These are phyloP conservation scores for Phlebiopsis gigantea DNA, from an alignment of 768 basidiomycete species.

Conservation along the genomic window DNA sequence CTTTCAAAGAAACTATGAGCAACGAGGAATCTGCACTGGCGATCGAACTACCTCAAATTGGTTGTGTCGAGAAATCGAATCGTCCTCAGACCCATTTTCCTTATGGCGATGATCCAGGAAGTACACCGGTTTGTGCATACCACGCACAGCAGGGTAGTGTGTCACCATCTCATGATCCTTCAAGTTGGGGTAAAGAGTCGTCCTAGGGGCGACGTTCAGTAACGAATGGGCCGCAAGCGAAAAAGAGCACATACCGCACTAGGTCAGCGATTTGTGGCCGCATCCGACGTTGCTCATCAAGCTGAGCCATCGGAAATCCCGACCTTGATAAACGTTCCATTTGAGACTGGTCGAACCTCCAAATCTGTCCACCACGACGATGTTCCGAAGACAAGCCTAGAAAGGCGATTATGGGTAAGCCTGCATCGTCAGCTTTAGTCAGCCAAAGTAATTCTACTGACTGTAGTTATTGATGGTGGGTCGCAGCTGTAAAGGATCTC, in stretches of 20 bases:
- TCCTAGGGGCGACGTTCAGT: constrained; percentile 25
- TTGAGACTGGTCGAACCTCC: constrained; percentile 44
- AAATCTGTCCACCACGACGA: constrained; percentile 44
- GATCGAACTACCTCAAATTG: constrained; percentile 47
- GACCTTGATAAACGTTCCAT: constrained; percentile 65
- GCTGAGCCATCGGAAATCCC: constrained; percentile 60
- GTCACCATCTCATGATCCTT: constrained; percentile 51
- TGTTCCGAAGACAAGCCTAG: constrained; percentile 68
- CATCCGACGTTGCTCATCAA: constrained; percentile 74
- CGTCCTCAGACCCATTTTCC: constrained; percentile 53
- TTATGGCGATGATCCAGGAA: constrained; percentile 57
- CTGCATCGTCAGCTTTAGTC: neutral
- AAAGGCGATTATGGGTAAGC: too few relatives aligned
- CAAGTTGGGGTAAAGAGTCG: constrained; percentile 56
- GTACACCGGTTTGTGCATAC: constrained; percentile 58
- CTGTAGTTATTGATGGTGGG: constrained; percentile 61
- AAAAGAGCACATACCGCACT: constrained; percentile 37
- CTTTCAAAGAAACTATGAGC: constrained; percentile 11
- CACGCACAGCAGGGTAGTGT: constrained; percentile 50
- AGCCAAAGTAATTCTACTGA: constrained; percentile 26
- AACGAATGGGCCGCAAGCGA: neutral
- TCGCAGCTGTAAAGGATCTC: constrained; percentile 72
- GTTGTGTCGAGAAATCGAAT: constrained; percentile 63
- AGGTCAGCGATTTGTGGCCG: constrained; percentile 60
- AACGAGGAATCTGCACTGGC: neutral